phyloP scores from a whole-genome alignment of 2,329 filamentous ascomycete genomes.

The Fusarium sp. region DNA sequence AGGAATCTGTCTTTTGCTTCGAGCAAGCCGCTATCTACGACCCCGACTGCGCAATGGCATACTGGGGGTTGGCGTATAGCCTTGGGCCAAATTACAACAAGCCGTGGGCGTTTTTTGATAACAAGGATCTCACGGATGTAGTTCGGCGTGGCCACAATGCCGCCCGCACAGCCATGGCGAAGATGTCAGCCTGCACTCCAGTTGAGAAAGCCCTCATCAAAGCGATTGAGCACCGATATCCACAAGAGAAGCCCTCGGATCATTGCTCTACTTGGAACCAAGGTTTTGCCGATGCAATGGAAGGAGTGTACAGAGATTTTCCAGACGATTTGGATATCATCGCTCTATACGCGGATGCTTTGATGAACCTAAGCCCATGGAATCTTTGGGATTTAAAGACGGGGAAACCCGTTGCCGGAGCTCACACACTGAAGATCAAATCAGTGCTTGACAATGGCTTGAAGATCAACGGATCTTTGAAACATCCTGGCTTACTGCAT shows the following conservation, averaged over 20 bases:
- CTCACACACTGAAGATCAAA: not conserved
- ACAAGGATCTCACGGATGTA: constrained; percentile 57
- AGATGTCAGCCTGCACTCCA: not conserved
- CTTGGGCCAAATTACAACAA: constrained; percentile 83
- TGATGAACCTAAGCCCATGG: constrained; percentile 57
- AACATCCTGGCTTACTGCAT: constrained; percentile 81
- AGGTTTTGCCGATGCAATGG: constrained; percentile 55
- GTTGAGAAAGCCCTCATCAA: constrained; percentile 71
- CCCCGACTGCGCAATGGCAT: constrained; percentile 67
- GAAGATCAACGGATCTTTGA: not conserved
- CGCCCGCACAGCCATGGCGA: not conserved
- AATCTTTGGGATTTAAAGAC: not conserved
- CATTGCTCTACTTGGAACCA: constrained; percentile 43
- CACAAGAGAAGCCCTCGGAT: constrained; percentile 41
- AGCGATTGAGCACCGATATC: constrained; percentile 71
- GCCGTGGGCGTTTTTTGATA: constrained; percentile 78
- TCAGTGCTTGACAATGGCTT: not conserved
- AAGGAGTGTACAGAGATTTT: constrained; percentile 48
- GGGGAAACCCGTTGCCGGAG: not conserved
- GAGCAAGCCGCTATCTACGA: constrained; percentile 67
- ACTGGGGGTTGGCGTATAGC: constrained; percentile 78
- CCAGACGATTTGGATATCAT: constrained; percentile 55
- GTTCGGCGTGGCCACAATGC: constrained; percentile 43
- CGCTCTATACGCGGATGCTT: constrained; percentile 54
- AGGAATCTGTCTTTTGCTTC: constrained; percentile 75